Conservation (phyloP, 140 eudicot genomes). For the Cichorium intybus region DNA sequence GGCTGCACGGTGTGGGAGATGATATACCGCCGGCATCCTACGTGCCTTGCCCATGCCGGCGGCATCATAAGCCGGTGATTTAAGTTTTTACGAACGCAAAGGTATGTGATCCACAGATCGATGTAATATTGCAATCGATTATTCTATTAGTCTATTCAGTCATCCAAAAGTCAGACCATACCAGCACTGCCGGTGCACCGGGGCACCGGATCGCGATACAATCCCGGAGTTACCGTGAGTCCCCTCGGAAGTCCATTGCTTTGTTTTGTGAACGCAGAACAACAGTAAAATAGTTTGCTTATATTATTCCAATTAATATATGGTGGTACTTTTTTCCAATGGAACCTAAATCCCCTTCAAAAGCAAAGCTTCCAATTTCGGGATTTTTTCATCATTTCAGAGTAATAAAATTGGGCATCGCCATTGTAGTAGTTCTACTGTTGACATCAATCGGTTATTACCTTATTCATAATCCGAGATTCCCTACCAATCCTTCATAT, state of each 20-base stretch:
- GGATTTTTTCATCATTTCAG: constrained; percentile 33
- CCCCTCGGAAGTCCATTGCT: neutral
- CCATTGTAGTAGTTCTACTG: constrained; percentile 28
- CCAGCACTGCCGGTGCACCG: neutral
- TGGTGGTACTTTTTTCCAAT: constrained; percentile 20
- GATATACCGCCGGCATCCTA: no score
- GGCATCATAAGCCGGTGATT: neutral
- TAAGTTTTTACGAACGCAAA: constrained; percentile 1
- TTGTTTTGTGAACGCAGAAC: neutral
- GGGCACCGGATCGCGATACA: neutral
- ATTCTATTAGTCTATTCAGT: neutral
- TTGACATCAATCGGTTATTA: constrained; percentile 25
- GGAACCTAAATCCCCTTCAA: constrained; percentile 82
- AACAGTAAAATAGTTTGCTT: neutral
- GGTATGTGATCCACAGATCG: constrained; percentile 16
- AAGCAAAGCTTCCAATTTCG: constrained; percentile 42
- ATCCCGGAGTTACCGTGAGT: neutral
- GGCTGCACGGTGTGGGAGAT: no score
- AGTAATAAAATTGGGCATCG: constrained; percentile 23
- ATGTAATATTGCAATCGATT: neutral
- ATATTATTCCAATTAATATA: neutral
- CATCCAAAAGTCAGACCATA: neutral
- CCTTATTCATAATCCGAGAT: constrained; percentile 13
- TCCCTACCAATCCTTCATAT: constrained; percentile 30
- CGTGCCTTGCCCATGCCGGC: no score